Evolutionary conservation across 148 eudicot species (phyloP).

Genomic region (Diospyros lotus): DNA sequence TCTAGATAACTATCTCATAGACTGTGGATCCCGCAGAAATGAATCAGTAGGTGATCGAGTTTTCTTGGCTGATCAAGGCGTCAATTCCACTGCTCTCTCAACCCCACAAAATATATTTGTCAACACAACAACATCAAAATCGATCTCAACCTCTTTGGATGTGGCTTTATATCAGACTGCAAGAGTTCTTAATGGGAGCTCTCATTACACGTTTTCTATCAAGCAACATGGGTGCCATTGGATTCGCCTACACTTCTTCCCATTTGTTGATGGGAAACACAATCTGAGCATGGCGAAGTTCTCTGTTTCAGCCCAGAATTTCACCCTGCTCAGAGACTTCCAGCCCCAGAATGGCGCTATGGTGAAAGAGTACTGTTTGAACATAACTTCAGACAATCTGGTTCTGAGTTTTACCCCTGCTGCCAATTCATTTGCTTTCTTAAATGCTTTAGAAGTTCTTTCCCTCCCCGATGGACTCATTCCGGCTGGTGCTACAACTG

Average conservation of each 20-base stretch:
- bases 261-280: slow-evolving; percentile 30
- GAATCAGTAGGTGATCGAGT: slow-evolving; percentile 32
- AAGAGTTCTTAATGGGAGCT: slow-evolving; percentile 32
- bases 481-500: slow-evolving; percentile 29
- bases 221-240: slow-evolving; percentile 45
- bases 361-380: slow-evolving; percentile 48
- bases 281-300: slow-evolving; percentile 44
- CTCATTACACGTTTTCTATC: slow-evolving; percentile 42
- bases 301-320: slow-evolving; percentile 41
- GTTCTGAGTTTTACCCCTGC: slow-evolving; percentile 42
- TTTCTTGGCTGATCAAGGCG: slow-evolving; percentile 33
- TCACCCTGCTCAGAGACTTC: slow-evolving; percentile 48
- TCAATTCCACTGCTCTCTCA: slow-evolving; percentile 33
- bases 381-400: slow-evolving; percentile 38
- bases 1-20: slow-evolving; percentile 43
- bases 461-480: slow-evolving; percentile 56
- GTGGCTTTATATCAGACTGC: slow-evolving; percentile 43
- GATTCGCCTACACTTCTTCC: slow-evolving; percentile 56
- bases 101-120: slow-evolving; percentile 30
- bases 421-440: slow-evolving; percentile 42
- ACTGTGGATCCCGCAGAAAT: slow-evolving; percentile 49
- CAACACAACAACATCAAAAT: slow-evolving; percentile 23
- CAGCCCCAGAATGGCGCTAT: slow-evolving; percentile 28
- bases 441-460: slow-evolving; percentile 57
- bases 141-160: slow-evolving; percentile 21